Conservation (phyloP, 106 monocot genomes). For the Allium sativum region DNA sequence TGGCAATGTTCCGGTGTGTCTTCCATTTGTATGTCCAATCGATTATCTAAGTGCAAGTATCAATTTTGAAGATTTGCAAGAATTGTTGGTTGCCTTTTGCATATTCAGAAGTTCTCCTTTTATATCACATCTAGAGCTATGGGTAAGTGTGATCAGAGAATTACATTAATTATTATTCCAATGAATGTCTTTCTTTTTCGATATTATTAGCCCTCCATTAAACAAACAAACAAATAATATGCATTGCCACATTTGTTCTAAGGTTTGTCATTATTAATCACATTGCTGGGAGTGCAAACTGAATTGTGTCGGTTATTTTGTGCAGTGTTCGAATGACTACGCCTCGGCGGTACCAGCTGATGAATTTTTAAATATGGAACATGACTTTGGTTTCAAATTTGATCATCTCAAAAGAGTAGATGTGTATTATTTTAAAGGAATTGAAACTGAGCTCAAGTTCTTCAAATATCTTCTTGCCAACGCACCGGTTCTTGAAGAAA, state of each 20-base stretch:
- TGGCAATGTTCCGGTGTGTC: not conserved
- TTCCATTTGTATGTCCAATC: not conserved
- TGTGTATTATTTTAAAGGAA: not conserved
- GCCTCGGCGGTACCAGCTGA: not conserved
- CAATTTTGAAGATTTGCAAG: constrained; percentile 2
- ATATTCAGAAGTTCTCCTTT: constrained; percentile 2
- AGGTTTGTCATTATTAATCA: too few species aligned
- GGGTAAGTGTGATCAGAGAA: not conserved
- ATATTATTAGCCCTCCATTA: too few species aligned
- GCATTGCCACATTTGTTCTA: not conserved
- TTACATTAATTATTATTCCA: not conserved
- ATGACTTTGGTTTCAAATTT: not conserved
- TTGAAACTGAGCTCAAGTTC: constrained; percentile 4
- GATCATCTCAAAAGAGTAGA: constrained; percentile 4
- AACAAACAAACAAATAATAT: too few species aligned
- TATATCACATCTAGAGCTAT: not conserved
- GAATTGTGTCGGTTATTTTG: too few species aligned
- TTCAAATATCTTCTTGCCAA: constrained; percentile 8
- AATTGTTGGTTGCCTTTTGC: constrained; percentile 1
- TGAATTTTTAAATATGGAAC: not conserved
- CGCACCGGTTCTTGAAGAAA: constrained; percentile 1
- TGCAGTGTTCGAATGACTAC: not conserved
- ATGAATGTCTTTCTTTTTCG: too few species aligned
- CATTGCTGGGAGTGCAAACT: too few species aligned
- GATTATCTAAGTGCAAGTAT: not conserved